A percentile compares a stretch with the other conserved stretches of the same genome.
These are phyloP conservation scores for Daldinia loculata DNA, from an alignment of 495 filamentous ascomycete genomes.

Conservation along the genomic window DNA sequence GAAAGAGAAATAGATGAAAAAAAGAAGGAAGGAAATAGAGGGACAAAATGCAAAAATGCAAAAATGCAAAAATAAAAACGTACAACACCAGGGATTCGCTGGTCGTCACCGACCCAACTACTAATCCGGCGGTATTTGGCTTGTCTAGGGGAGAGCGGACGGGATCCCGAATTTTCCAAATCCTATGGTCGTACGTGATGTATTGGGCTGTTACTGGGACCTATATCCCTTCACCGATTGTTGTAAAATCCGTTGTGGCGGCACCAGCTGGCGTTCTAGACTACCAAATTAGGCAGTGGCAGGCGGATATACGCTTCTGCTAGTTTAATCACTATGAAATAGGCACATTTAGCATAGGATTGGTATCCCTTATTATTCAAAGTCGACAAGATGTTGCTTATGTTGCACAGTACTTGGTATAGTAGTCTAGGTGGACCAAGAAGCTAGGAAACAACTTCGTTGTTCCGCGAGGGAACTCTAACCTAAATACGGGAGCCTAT, in stretches of 20 bases:
- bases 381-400: no score
- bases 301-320: no score
- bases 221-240: not conserved
- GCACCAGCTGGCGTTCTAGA: not conserved
- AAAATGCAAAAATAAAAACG: slow-evolving; percentile 39
- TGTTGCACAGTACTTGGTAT: no score
- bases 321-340: no score
- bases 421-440: no score
- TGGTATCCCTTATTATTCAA: no score
- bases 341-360: no score
- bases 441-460: no score
- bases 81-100: slow-evolving; percentile 60
- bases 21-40: no score
- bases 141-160: slow-evolving; percentile 62
- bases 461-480: no score
- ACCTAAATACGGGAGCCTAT: no score
- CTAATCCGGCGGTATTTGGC: slow-evolving; percentile 52
- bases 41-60: not conserved
- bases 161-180: slow-evolving; percentile 58
- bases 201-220: not conserved
- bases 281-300: not conserved
- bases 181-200: slow-evolving; percentile 54
- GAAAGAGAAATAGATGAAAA: not conserved
- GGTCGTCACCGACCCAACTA: slow-evolving; percentile 62
- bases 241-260: not conserved